A percentile compares a stretch with the other conserved stretches of the same genome.
These are phyloP conservation scores for Amphichorda felina DNA, from an alignment of 2,329 filamentous ascomycete species.

Conservation along the genomic window DNA sequence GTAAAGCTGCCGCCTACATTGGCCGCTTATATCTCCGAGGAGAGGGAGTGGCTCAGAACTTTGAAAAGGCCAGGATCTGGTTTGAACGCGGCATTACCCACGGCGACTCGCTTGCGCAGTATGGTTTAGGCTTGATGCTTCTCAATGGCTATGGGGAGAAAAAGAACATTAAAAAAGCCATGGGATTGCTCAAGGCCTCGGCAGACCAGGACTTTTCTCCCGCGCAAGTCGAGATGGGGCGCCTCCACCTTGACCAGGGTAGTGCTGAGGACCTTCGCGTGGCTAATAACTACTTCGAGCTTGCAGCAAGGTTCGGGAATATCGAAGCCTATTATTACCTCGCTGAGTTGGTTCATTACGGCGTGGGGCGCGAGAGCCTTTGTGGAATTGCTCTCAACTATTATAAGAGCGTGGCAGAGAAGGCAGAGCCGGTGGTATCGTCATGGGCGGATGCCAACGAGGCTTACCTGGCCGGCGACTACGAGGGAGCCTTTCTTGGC, in stretches of 20 bases:
- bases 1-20: conserved; percentile 76
- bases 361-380: conserved; percentile 66
- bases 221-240: conserved; percentile 72
- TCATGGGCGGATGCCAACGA: conserved; percentile 75
- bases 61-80: conserved; percentile 65
- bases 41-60: conserved; percentile 73
- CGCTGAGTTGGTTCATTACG: conserved; percentile 73
- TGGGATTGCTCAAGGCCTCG: conserved; percentile 64
- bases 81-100: conserved; percentile 67
- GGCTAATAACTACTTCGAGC: conserved; percentile 78
- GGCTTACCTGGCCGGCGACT: conserved; percentile 68
- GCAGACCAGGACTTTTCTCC: conserved; percentile 73
- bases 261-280: conserved; percentile 55
- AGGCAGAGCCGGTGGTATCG: conserved; percentile 60
- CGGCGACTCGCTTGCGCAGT: conserved; percentile 74
- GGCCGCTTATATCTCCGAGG: conserved; percentile 84
- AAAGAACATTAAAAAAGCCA: conserved; percentile 59
- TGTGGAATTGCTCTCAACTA: conserved; percentile 69
- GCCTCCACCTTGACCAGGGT: conserved; percentile 78
- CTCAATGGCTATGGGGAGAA: conserved; percentile 64
- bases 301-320: conserved; percentile 70
- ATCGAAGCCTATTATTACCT: conserved; percentile 90
- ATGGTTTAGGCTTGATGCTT: conserved; percentile 74
- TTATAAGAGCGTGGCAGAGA: conserved; percentile 71
- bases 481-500: conserved; percentile 66